Evolutionary conservation across 495 filamentous ascomycete species (phyloP).

Genomic region (Hamigera avellanea): DNA sequence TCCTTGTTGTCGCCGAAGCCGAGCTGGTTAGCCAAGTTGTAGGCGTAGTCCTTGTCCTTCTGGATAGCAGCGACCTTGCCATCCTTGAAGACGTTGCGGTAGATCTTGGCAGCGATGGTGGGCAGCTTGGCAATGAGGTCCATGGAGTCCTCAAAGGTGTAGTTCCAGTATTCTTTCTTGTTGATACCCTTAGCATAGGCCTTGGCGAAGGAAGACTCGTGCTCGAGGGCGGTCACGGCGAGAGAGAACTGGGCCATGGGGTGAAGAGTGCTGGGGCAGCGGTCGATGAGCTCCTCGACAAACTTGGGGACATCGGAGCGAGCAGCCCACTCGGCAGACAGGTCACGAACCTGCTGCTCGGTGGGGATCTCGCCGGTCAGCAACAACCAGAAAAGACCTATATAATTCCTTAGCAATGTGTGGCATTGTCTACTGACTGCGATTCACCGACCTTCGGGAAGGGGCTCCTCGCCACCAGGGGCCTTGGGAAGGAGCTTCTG

Average conservation of each 20-base stretch:
- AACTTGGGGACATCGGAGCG: conserved; percentile 93
- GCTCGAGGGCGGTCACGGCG: conserved; percentile 94
- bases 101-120: conserved; percentile 94
- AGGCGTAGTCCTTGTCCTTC: conserved; percentile 97
- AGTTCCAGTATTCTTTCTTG: conserved; percentile 98
- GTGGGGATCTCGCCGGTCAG: conserved; percentile 92
- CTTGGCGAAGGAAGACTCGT: conserved; percentile 93
- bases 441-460: conserved; percentile 64
- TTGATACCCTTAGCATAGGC: conserved; percentile 97
- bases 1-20: conserved; percentile 91
- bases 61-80: conserved; percentile 92
- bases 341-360: conserved; percentile 93
- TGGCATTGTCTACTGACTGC: background rate
- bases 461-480: conserved; percentile 86
- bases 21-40: conserved; percentile 98
- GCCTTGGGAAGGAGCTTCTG: conserved; percentile 95
- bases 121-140: conserved; percentile 99
- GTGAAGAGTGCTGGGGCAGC: conserved; percentile 95
- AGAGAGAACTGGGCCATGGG: conserved; percentile 99
- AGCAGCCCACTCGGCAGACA: conserved; percentile 97
- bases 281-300: conserved; percentile 97
- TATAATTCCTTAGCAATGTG: background rate
- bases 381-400: conserved; percentile 98
- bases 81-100: conserved; percentile 99
- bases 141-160: conserved; percentile 99